Evolutionary conservation across 202 grass and related monocot species (phyloP).

Genomic region (Saccharum hybrid): DNA sequence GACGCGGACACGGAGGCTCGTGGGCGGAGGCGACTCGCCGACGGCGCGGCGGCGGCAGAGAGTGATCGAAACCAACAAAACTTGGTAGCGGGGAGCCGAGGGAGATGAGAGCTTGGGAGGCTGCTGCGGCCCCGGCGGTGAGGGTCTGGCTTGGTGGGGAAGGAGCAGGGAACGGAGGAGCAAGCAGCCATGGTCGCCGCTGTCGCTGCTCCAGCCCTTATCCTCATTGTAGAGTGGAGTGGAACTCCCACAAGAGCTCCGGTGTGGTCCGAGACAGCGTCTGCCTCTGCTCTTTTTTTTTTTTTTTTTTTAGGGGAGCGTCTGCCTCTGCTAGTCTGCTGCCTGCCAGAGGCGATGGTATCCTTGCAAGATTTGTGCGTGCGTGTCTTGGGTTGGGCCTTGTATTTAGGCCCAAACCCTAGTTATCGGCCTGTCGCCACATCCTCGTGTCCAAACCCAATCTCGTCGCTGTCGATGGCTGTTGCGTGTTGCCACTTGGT

Average conservation of each 20-base stretch:
- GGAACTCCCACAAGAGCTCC: neutral
- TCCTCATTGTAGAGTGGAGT: neutral
- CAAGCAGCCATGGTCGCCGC: slow-evolving; percentile 43
- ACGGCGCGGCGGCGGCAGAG: neutral
- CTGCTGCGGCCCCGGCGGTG: neutral
- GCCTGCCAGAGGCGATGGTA: too few relatives aligned
- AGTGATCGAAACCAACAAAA: slow-evolving; percentile 31
- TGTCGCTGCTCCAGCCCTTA: neutral
- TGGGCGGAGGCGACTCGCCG: slow-evolving; percentile 35
- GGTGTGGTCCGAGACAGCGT: too few relatives aligned
- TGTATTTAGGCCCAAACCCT: neutral
- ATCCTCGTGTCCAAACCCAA: neutral
- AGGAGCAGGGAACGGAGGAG: slow-evolving; percentile 35
- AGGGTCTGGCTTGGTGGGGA: slow-evolving; percentile 18
- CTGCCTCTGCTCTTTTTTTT: too few relatives aligned
- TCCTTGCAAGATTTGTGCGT: neutral
- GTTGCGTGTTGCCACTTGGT: too few relatives aligned
- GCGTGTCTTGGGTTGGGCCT: neutral
- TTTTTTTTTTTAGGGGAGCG: too few relatives aligned
- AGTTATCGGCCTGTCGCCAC: neutral
- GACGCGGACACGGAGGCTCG: slow-evolving; percentile 48
- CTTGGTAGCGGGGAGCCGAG: neutral
- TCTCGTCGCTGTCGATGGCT: too few relatives aligned
- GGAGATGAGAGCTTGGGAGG: slow-evolving; percentile 5
- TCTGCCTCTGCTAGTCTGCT: too few relatives aligned